Evolutionary conservation across 345 rosid species (phyloP).

Genomic region (Erucastrum elatum): DNA sequence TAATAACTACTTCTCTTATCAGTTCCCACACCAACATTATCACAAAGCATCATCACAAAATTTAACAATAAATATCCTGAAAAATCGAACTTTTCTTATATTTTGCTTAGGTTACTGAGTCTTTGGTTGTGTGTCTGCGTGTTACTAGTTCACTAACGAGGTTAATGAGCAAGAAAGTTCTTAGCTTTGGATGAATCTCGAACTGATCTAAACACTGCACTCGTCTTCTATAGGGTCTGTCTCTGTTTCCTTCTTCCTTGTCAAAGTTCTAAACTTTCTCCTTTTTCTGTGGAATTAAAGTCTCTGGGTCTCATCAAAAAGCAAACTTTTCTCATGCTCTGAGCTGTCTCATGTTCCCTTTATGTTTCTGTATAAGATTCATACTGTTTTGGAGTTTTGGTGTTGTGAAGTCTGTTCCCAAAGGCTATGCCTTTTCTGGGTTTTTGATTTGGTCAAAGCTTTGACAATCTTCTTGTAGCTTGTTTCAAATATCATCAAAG

Average conservation of each 20-base stretch:
- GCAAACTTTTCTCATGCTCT: background rate
- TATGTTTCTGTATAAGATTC: no score
- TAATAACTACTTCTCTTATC: slow-evolving; percentile 12
- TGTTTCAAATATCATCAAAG: background rate
- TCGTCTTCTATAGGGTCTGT: slow-evolving; percentile 27
- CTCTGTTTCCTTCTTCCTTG: background rate
- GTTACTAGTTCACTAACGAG: background rate
- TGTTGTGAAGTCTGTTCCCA: no score
- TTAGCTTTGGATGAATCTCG: slow-evolving; percentile 37
- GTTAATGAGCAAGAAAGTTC: slow-evolving; percentile 12
- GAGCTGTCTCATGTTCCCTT: slow-evolving; percentile 1
- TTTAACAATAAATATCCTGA: background rate
- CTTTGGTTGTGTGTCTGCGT: slow-evolving; percentile 16
- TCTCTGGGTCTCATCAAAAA: slow-evolving; percentile 31
- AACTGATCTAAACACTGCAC: slow-evolving; percentile 31
- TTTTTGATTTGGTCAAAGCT: slow-evolving; percentile 8
- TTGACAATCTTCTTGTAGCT: background rate
- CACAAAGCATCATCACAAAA: background rate
- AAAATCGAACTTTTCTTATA: background rate
- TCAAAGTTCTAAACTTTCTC: background rate
- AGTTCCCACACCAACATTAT: slow-evolving; percentile 26
- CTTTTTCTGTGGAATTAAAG: background rate
- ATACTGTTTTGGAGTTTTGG: no score
- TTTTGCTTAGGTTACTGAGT: background rate
- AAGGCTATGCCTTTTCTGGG: slow-evolving; percentile 1